phyloP scores from a whole-genome alignment of 1,284 basidiomycete genomes.

The Amylostereum areolatum region DNA sequence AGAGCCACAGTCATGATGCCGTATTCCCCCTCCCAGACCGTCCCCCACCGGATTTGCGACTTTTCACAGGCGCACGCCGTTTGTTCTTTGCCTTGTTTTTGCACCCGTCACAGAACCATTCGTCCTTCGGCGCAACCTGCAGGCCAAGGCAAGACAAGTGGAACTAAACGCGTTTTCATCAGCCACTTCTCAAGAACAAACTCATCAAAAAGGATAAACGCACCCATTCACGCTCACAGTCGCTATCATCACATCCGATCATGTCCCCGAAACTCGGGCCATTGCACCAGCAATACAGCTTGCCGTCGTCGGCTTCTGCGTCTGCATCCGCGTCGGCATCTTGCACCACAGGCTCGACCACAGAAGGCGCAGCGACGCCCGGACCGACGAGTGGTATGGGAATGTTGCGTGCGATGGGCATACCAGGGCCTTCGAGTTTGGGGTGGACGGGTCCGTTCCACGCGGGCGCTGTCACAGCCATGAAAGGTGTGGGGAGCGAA shows the following conservation, averaged over 20 bases:
- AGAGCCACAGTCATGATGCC: background rate
- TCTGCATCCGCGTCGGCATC: constrained; percentile 27
- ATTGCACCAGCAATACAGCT: constrained; percentile 86
- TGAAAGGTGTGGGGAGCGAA: constrained; percentile 32
- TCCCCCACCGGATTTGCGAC: constrained; percentile 2
- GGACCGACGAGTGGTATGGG: constrained; percentile 13
- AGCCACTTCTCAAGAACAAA: constrained; percentile 6
- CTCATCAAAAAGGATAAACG: constrained; percentile 28
- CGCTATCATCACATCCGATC: constrained; percentile 93
- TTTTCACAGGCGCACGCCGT: constrained; percentile 4
- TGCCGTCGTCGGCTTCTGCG: constrained; percentile 59
- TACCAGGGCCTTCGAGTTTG: constrained; percentile 69
- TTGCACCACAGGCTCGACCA: constrained; percentile 15
- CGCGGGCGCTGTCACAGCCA: constrained; percentile 7
- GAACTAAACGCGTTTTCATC: constrained; percentile 50
- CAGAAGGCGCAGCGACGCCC: constrained; percentile 7
- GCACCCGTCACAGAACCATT: constrained; percentile 80
- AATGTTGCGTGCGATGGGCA: constrained; percentile 53
- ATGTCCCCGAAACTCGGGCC: constrained; percentile 90
- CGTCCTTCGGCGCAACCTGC: constrained; percentile 64
- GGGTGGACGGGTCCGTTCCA: constrained; percentile 38
- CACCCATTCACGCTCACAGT: constrained; percentile 93
- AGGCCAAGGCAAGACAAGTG: constrained; percentile 80
- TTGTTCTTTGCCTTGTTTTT: constrained; percentile 11
- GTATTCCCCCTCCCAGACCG: constrained; percentile 2